Evolutionary conservation across 106 monocot genomes (phyloP), one percentile per base, ranked within the genome.

Genomic region (Apostasia shenzhenica): DNA sequence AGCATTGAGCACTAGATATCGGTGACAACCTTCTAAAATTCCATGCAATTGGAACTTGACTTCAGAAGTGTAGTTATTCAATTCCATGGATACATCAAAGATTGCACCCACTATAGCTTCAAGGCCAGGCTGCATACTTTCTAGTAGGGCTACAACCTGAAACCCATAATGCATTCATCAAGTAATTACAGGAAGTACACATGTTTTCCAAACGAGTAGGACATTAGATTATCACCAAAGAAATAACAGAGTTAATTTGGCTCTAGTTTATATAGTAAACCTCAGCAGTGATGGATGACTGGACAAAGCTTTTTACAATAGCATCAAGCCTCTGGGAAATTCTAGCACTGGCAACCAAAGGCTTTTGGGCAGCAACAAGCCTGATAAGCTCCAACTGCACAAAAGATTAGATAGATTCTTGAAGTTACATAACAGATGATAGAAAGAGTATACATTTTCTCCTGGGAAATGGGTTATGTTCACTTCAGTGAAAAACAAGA

Each of bases 301-400:
- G 56, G 13, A 55, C 37, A 51, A 73, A 63, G 59, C 61, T 79
- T 39, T 48, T 76, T 0, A 91, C 71, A 66, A 89, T 59, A 6
- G 70, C 46, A 45, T 72, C 59, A 70, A 92, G 82, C 81, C 87
- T 82, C 52, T 87, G 84, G 3, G 87, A 83, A 68, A 85, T 55
- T 14, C 57, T 89, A 70, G 73, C 53, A 57, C 78, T 83, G 69
- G 92, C 82, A 69, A 89, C 66, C 44, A 87, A 41, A 55, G 97
- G 92, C 63, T 83, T 89, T 77, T 81, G 87, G 73, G 67, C 78
- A 79, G 87, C 80, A 76, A 81, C 73, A 61, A 85, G 87, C 69
- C 70, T 82, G 14, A 97, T 81, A 45, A 97, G 89, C 55, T 92
- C 97, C 77, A 97, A 72, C 97, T 97, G 79, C 75, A 85, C 5